Evolutionary conservation across 768 basidiomycete species (phyloP).

Genomic region (Termitomyces sp.): DNA sequence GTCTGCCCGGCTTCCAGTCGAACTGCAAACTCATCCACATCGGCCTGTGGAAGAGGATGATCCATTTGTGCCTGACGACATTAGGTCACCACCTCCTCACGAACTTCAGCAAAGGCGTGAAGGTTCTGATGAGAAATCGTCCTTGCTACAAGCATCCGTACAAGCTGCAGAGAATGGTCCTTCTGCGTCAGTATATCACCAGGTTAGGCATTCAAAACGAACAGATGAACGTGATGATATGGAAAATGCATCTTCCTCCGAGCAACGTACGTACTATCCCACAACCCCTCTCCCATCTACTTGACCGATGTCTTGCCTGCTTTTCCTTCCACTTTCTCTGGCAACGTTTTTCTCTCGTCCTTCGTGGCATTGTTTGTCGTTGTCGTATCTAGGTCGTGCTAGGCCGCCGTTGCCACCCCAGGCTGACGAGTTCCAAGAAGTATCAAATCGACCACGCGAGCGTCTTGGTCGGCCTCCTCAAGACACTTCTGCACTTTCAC

Average conservation of each 20-base stretch:
- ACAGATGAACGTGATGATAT: constrained; percentile 10
- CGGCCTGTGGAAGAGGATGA: constrained; percentile 16
- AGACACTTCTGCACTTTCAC: not conserved
- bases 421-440: constrained; percentile 29
- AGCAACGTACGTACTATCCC: constrained; percentile 27
- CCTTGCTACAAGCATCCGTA: constrained; percentile 2
- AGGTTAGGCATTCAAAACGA: constrained; percentile 1
- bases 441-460: constrained; percentile 7
- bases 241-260: constrained; percentile 14
- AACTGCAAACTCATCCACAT: not conserved
- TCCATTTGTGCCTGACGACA: constrained; percentile 17
- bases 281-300: constrained; percentile 15
- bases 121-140: constrained; percentile 5
- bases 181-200: not conserved
- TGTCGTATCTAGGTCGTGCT: constrained; percentile 27
- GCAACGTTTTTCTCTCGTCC: not conserved
- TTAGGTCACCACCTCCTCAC: constrained; percentile 7
- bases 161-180: constrained; percentile 2
- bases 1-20: constrained; percentile 3
- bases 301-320: constrained; percentile 14
- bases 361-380: not conserved
- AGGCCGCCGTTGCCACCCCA: constrained; percentile 43
- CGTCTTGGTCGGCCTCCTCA: not conserved
- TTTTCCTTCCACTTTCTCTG: constrained; percentile 9
- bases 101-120: constrained; percentile 8